Base-by-base conservation (phyloP, 176 grass and related monocot genomes). In the Raddia distichophylla region DNA sequence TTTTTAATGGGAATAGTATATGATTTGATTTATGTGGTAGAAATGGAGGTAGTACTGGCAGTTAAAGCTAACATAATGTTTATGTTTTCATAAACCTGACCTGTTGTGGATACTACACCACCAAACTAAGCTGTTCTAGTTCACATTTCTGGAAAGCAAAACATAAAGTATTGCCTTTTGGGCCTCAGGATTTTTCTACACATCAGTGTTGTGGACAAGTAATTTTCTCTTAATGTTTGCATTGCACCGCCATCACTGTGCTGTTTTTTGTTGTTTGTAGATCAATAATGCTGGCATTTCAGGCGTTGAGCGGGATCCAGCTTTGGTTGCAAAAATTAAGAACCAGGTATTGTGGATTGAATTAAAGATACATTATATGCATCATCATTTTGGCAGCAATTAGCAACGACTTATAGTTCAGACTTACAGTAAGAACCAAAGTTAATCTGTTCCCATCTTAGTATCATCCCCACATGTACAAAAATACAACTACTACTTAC, bases 231-330 rank as follows among this genome's bases (percentile, higher is more conserved):
- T 6, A 44, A 20, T 77, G 20, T 81, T 76, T 71, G 33, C 14
- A 45, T 9, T 80, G 2, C 5, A 42, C 35, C 47, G 70, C 60
- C 35, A 56, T 55, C 61, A 71, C 9, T 22, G 0, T 68, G 13
- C 11, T 34, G 3, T 77, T 44, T 48, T 10, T 10, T 80, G 2
- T 32, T 71, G 1, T 68, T 16, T 89, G 22, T 65, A 94, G 89
- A 82, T 94, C 66, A 94, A 94, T 10, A 94, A 91, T 75, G 92
- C 84, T 7, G 89, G 80, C 13, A 75, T 94, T 85, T 55, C 84
- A 67, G 89, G 89, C 60, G 86, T 88, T 42, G 33, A 75, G 12
- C 67, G 85, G 5, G 83, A 86, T 82, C 88, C 78, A 47, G 67
- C 67, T 82, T 72, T 90, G 19, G 52, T 82, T 78, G 77, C 88